Conservation (phyloP, 306 rosid genomes). For the Cicer cuneatum region DNA sequence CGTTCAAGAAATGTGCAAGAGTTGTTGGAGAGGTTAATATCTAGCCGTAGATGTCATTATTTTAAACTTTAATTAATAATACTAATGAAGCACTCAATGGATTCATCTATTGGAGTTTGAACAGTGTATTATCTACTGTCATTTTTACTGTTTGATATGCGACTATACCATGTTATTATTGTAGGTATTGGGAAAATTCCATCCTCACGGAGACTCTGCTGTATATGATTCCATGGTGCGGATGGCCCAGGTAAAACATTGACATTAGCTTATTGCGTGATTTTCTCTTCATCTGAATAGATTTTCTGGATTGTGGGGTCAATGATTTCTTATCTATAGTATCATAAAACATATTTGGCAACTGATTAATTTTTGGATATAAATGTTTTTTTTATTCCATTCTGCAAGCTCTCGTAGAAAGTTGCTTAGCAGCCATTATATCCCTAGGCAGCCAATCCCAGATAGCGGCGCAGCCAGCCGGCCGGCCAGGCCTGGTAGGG, state of each 20-base stretch:
- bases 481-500: too few species aligned
- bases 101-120: constrained; percentile 36
- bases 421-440: neutral
- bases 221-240: constrained; percentile 97
- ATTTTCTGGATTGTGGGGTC: neutral
- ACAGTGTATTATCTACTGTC: neutral
- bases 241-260: constrained; percentile 88
- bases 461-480: too few species aligned
- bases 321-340: constrained; percentile 25
- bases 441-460: too few species aligned
- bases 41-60: constrained; percentile 29
- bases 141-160: constrained; percentile 13
- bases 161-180: constrained; percentile 35
- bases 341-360: constrained; percentile 5
- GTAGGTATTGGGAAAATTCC: constrained; percentile 94
- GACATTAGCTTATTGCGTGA: neutral
- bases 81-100: constrained; percentile 1
- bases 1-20: constrained; percentile 98
- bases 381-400: neutral
- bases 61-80: constrained; percentile 20
- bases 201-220: constrained; percentile 95
- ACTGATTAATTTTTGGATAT: neutral
- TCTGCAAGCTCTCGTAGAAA: neutral
- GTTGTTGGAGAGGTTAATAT: constrained; percentile 96
- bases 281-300: constrained; percentile 15